Percentiles rank a stretch among this genome's conserved stretches.
These are phyloP conservation scores for Tetraselmis chui DNA, from an alignment of 139 green algal genomes.

Conservation along the genomic window DNA sequence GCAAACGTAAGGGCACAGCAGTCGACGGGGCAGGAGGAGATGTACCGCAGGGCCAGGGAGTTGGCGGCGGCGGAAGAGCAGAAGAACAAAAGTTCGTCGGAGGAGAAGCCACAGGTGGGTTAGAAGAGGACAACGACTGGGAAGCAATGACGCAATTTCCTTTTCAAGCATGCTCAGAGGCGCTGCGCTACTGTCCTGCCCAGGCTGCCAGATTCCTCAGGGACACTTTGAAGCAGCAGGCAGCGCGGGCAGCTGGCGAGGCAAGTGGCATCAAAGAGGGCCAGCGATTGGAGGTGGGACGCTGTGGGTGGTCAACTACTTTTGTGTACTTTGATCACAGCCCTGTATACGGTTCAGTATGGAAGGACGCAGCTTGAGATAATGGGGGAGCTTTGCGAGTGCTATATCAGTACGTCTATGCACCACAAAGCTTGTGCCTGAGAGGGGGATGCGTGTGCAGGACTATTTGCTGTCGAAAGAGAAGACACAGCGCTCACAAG, in stretches of 20 bases:
- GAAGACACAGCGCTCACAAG: conserved; percentile 11
- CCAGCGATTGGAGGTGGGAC: background rate
- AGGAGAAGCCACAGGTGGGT: too few relatives aligned
- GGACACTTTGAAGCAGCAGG: background rate
- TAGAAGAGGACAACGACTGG: too few relatives aligned
- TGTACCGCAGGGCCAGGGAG: background rate
- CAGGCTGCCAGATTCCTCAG: background rate
- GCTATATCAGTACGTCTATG: too few relatives aligned
- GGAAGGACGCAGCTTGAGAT: too few relatives aligned
- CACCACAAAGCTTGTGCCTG: too few relatives aligned
- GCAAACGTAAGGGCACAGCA: background rate
- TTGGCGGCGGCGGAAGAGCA: background rate
- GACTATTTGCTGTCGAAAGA: background rate
- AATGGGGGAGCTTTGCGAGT: too few relatives aligned
- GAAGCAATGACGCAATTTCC: too few relatives aligned
- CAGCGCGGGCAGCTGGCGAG: background rate
- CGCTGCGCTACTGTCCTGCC: background rate
- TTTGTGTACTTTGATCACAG: too few relatives aligned
- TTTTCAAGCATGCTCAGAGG: too few relatives aligned
- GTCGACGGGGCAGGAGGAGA: background rate
- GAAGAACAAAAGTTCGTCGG: background rate
- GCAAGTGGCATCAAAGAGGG: background rate
- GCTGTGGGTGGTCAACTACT: too few relatives aligned
- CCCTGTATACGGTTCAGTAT: too few relatives aligned
- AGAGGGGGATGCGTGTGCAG: too few relatives aligned